Evolutionary conservation across 495 filamentous ascomycete species (phyloP), one percentile per base, ranked within the genome.

Genomic region (Penicillium simplicissimum): DNA sequence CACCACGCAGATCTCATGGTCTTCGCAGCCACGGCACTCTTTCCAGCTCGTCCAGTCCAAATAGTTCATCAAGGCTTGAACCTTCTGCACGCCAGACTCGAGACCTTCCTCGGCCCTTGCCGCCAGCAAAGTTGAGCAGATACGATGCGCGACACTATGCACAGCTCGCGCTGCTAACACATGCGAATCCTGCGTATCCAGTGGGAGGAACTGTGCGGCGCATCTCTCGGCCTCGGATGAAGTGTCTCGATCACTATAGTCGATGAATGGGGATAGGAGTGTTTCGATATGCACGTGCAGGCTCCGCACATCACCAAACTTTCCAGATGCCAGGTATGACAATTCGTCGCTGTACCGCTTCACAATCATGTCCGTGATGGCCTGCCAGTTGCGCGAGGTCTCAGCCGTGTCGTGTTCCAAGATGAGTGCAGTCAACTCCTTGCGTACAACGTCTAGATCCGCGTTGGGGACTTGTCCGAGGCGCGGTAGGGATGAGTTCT

Each of bases 11-110:
- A 86, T 75, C 69, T 90, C 84, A 57, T 86, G 81, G 17, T 74
- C 69, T 0, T 59, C 69, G 58, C 87, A 90, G 15, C 72, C 74
- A 5, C 74, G 72, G 57, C 87, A 88, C 49, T 83, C 72, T 63
- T 86, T 87, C 85, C 85, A 90, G 0, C 71, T 81, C 19, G 82
- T 75, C 87, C 88, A 90, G 15, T 74, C 67, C 25, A 90, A 74
- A 52, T 82, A 80, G 0, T 71, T 65, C 25, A 82, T 79, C 47
- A 89, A 68, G 3, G 62, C 58, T 4, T 66, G 61, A 11, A 87
- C 59, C 1, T 70, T 57, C 8, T 56, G 38, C 31, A 73, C 61
- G 0, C 75, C 76, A 9, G 64, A 40, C 0, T 45, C 43, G 17
- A 76, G 64, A 3, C 67, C 69, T 0, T 61, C 40, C 34, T 75